Evolutionary conservation across 345 rosid species (phyloP), one percentile per base, ranked within the genome.

Genomic region (Melastoma malabathricum): DNA sequence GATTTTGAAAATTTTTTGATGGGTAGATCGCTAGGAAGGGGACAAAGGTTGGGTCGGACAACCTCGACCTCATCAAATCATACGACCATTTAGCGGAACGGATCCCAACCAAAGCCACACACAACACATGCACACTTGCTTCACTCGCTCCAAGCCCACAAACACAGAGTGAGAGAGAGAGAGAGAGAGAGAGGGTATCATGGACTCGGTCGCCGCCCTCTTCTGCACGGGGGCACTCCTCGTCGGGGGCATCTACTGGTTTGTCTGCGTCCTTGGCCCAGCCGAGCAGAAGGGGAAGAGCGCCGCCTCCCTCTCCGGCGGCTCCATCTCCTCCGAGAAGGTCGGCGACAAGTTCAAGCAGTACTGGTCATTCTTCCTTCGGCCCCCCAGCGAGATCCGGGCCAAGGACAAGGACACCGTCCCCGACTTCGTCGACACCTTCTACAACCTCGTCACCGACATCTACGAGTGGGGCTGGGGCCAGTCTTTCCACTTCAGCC

Each of bases 401-500:
- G 63, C 79, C 27, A 63, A 83, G 52, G 94, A 90, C 41, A 82
- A 80, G 16, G 96, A 83, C 10, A 94, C 96, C 0, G 94, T 86
- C 7, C 98, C 98, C 0, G 94, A 74, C 59, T 83, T 90, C 55
- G 98, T 90, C 23, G 92, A 90, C 71, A 90, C 98, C 0, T 90
- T 90, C 46, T 90, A 90, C 80, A 86, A 90, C 64, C 65, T 86
- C 38, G 92, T 90, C 12, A 90, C 98, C 7, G 98, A 90, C 62
- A 90, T 90, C 49, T 90, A 90, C 72, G 98, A 90, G 76, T 90
- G 98, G 98, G 98, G 98, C 0, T 90, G 96, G 98, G 98, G 96
- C 7, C 98, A 90, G 57, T 90, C 96, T 52, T 90, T 90, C 71
- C 98, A 90, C 57, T 90, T 90, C 77, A 84, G 96, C 8, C 98